These are phyloP conservation scores for Leptodontidium sp. DNA, from an alignment of 2,329 filamentous ascomycete species.

Conservation along the genomic window DNA sequence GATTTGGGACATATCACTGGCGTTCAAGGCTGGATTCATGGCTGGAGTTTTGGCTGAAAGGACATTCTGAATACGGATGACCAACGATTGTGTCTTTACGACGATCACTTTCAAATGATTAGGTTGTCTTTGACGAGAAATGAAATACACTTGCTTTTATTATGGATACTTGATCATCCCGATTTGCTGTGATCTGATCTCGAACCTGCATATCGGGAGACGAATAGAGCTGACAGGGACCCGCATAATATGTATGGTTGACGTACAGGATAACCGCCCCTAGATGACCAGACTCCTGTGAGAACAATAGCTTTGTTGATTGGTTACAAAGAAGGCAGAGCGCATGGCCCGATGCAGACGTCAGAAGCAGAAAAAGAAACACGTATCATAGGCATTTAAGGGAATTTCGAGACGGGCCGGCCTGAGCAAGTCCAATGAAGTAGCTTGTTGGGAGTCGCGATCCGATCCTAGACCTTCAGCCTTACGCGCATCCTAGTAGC, in stretches of 20 bases:
- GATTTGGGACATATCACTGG: not conserved
- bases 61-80: not conserved
- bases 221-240: constrained; percentile 23
- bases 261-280: constrained; percentile 4
- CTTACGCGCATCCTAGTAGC: constrained; percentile 42
- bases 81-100: not conserved
- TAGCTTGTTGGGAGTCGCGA: constrained; percentile 17
- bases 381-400: not conserved
- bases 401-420: not conserved
- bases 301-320: constrained; percentile 21
- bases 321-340: constrained; percentile 21
- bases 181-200: constrained; percentile 11
- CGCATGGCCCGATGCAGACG: constrained; percentile 8
- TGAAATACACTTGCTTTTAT: not conserved
- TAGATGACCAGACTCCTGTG: not conserved
- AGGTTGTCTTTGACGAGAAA: not conserved
- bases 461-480: constrained; percentile 35
- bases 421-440: constrained; percentile 19
- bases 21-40: constrained; percentile 4
- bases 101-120: constrained; percentile 5
- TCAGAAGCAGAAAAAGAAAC: constrained; percentile 24
- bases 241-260: constrained; percentile 19
- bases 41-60: not conserved
- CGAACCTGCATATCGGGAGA: constrained; percentile 21
- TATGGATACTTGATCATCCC: constrained; percentile 2